A percentile compares a stretch with the other conserved stretches of the same genome.
These are phyloP conservation scores for Psilocybe mexicana DNA, from an alignment of 1,284 basidiomycete species.

Conservation along the genomic window DNA sequence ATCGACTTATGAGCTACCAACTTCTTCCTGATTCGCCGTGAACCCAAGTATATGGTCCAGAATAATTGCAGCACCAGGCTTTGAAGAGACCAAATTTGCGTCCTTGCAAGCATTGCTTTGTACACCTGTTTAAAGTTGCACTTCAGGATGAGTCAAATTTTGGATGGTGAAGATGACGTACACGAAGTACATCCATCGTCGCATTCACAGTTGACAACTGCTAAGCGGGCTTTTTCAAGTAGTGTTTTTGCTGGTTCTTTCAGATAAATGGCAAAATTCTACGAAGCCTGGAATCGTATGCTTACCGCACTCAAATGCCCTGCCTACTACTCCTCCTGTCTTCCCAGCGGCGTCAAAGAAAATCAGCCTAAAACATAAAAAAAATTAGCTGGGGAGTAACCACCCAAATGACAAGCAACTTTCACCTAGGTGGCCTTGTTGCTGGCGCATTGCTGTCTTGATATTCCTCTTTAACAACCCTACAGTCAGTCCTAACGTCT, in stretches of 20 bases:
- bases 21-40: not conserved
- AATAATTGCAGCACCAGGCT: constrained; percentile 71
- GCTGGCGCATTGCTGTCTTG: constrained; percentile 56
- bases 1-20: too few relatives aligned
- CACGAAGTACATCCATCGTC: constrained; percentile 74
- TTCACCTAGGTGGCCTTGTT: constrained; percentile 76
- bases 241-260: constrained; percentile 51
- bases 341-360: constrained; percentile 81
- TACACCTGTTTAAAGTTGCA: constrained; percentile 48
- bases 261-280: constrained; percentile 21
- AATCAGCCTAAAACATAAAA: constrained; percentile 56
- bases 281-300: constrained; percentile 4
- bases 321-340: constrained; percentile 72
- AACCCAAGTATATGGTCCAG: constrained; percentile 56
- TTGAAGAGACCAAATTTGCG: constrained; percentile 67
- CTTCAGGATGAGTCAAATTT: not conserved
- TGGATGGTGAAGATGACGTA: constrained; percentile 34
- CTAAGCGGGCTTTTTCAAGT: constrained; percentile 61
- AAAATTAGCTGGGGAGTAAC: not conserved
- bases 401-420: not conserved
- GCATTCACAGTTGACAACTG: constrained; percentile 72
- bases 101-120: constrained; percentile 64
- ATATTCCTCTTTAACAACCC: constrained; percentile 79
- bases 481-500: constrained; percentile 87
- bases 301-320: constrained; percentile 82